Conservation (phyloP, 345 rosid genomes). For the Eucalyptus sideroxylon region DNA sequence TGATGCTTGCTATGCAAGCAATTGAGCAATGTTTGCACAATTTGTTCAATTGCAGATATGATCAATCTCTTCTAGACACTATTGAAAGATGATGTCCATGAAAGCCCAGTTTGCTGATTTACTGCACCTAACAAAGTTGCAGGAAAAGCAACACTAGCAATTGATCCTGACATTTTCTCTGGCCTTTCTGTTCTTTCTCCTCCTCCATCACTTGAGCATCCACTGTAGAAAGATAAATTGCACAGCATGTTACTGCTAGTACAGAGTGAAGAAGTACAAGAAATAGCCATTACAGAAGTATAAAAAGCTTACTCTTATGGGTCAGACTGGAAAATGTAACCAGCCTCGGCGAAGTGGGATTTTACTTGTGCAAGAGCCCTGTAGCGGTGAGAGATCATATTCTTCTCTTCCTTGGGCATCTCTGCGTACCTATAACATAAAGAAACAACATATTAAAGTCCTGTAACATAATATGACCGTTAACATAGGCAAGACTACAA, state of each 20-base stretch:
- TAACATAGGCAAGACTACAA: neutral
- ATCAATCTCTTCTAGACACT: neutral
- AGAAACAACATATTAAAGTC: neutral
- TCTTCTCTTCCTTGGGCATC: constrained; percentile 92
- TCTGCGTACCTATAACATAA: constrained; percentile 53
- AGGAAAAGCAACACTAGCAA: neutral
- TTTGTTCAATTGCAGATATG: neutral
- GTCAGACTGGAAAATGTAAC: constrained; percentile 33
- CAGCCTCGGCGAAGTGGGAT: constrained; percentile 63
- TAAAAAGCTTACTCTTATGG: constrained; percentile 1
- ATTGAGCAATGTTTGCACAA: neutral
- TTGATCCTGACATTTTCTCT: neutral
- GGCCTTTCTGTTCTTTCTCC: neutral
- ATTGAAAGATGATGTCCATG: neutral
- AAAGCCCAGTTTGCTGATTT: neutral
- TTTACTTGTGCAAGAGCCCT: constrained; percentile 65
- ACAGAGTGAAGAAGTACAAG: neutral
- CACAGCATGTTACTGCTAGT: neutral
- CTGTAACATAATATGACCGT: neutral
- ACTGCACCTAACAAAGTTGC: neutral
- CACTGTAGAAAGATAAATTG: neutral
- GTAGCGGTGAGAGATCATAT: constrained; percentile 83
- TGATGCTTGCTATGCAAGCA: neutral
- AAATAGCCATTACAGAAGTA: neutral
- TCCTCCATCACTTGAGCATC: neutral